A percentile compares a stretch with the other conserved stretches of the same genome.
phyloP scores from a whole-genome alignment of 495 filamentous ascomycete genomes.

The Penicillium ochrochloron region DNA sequence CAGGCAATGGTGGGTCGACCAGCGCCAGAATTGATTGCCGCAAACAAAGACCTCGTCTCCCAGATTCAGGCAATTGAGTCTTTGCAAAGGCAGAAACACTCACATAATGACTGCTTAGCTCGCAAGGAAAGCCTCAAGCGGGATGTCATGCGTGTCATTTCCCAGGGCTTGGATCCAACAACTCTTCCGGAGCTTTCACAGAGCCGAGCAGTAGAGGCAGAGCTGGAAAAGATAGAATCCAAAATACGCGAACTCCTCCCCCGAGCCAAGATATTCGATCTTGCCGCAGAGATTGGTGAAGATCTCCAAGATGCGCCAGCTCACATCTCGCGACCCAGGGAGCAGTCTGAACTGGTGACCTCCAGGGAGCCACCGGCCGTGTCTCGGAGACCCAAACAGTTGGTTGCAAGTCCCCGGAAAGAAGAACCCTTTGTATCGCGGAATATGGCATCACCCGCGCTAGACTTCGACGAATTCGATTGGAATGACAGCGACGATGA shows the following conservation, averaged over 20 bases:
- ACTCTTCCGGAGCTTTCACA: slow-evolving; percentile 41
- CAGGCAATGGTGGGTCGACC: slow-evolving; percentile 47
- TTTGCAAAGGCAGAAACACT: slow-evolving; percentile 35
- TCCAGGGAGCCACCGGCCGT: not conserved
- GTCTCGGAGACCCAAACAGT: slow-evolving; percentile 12
- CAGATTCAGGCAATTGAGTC: slow-evolving; percentile 42
- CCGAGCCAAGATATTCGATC: slow-evolving; percentile 27
- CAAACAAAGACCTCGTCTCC: slow-evolving; percentile 41
- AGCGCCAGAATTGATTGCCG: slow-evolving; percentile 42
- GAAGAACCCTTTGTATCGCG: slow-evolving; percentile 47
- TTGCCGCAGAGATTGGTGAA: not conserved
- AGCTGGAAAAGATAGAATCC: slow-evolving; percentile 39
- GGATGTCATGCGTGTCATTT: slow-evolving; percentile 39
- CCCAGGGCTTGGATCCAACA: slow-evolving; percentile 41
- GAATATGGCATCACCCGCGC: slow-evolving; percentile 51
- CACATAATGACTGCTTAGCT: slow-evolving; percentile 31
- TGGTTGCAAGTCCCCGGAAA: slow-evolving; percentile 14
- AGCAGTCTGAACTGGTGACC: not conserved
- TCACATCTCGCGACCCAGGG: not conserved
- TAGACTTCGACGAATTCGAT: slow-evolving; percentile 63
- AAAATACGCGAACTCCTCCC: slow-evolving; percentile 39
- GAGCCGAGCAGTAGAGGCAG: slow-evolving; percentile 40
- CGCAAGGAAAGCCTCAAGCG: slow-evolving; percentile 41
- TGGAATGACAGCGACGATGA: slow-evolving; percentile 71
- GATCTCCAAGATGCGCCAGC: not conserved